Conservation (phyloP, 2,329 filamentous ascomycete genomes). For the Rhinocladiella similis region DNA sequence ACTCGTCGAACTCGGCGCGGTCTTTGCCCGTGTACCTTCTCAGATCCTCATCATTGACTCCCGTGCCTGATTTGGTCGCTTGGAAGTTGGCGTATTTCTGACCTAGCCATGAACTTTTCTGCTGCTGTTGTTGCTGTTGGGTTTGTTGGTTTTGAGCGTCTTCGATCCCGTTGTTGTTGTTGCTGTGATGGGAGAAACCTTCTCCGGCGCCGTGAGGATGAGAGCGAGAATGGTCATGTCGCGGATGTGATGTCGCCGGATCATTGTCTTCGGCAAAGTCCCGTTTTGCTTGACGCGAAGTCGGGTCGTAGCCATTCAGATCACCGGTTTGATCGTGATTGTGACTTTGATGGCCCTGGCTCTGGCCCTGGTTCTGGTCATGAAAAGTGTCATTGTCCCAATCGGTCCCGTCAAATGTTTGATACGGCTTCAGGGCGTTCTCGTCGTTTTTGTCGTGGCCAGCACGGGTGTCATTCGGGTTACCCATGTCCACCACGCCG, state of each 20-base stretch:
- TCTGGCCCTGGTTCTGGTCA: not conserved
- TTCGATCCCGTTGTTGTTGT: not conserved
- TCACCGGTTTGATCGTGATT: not conserved
- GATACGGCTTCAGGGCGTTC: slow-evolving; percentile 16
- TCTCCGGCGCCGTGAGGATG: too few species aligned
- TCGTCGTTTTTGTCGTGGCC: not conserved
- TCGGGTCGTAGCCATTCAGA: slow-evolving; percentile 13
- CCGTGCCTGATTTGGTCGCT: slow-evolving; percentile 7
- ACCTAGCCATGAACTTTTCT: slow-evolving; percentile 20
- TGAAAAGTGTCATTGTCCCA: slow-evolving; percentile 14
- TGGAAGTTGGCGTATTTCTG: slow-evolving; percentile 21
- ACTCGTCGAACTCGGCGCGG: slow-evolving; percentile 16
- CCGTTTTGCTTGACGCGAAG: slow-evolving; percentile 16
- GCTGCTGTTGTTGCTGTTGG: too few species aligned
- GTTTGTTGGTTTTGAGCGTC: slow-evolving; percentile 1
- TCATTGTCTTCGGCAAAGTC: slow-evolving; percentile 23
- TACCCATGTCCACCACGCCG: not conserved
- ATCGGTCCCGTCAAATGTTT: slow-evolving; percentile 15
- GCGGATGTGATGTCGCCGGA: slow-evolving; percentile 8
- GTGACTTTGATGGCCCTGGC: not conserved
- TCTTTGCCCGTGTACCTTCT: slow-evolving; percentile 26
- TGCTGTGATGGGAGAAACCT: not conserved
- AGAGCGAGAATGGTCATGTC: too few species aligned
- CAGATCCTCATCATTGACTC: slow-evolving; percentile 23
- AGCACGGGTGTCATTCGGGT: not conserved